Percentiles rank a stretch among this genome's conserved stretches.
phyloP scores from a whole-genome alignment of 768 basidiomycete species.

The Mycena alexandri region DNA sequence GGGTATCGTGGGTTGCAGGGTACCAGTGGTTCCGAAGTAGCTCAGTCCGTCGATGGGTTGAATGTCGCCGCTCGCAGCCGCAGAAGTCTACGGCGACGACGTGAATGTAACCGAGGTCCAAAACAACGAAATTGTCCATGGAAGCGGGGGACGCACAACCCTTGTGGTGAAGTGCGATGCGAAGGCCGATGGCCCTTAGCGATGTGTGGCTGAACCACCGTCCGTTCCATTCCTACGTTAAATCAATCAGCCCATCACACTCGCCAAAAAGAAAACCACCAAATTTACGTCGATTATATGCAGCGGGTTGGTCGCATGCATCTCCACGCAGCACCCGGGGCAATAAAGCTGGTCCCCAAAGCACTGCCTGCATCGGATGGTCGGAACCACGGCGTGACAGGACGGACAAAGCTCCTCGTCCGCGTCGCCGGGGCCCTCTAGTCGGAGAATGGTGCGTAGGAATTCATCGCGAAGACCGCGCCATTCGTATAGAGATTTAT shows the following conservation, averaged over 20 bases:
- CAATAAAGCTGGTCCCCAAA: neutral
- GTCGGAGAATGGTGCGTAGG: neutral
- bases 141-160: neutral
- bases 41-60: neutral
- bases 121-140: neutral
- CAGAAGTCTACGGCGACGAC: slow-evolving; percentile 2
- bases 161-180: slow-evolving; percentile 4
- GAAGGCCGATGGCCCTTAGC: neutral
- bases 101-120: neutral
- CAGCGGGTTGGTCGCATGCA: neutral
- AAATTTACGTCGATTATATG: neutral
- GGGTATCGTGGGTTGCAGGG: slow-evolving; percentile 33
- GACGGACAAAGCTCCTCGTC: neutral
- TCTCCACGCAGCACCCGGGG: neutral
- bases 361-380: neutral
- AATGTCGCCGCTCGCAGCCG: neutral
- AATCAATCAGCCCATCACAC: too few species aligned
- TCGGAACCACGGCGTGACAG: neutral
- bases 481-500: neutral
- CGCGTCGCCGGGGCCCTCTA: neutral
- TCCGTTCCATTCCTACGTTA: slow-evolving; percentile 7
- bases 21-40: slow-evolving; percentile 36
- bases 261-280: neutral
- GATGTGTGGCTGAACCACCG: neutral
- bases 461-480: neutral